These are phyloP conservation scores for Capsella rubella DNA, from an alignment of 441 rosid species.

Conservation along the genomic window DNA sequence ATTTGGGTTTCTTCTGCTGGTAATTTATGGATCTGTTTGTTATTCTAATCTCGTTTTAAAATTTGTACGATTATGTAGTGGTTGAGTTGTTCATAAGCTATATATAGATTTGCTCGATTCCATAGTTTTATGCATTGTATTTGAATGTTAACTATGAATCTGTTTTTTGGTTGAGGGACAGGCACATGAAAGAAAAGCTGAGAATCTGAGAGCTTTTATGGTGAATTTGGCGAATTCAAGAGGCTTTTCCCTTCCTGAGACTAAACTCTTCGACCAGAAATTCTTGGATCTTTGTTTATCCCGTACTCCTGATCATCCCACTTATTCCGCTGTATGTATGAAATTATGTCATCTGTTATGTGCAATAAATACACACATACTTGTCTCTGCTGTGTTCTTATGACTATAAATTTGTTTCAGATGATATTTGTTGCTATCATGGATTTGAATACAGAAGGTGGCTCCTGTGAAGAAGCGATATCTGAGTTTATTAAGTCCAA, in stretches of 20 bases:
- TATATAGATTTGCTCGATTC: neutral
- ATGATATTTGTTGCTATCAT: slow-evolving; percentile 42
- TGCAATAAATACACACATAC: neutral
- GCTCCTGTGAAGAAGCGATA: slow-evolving; percentile 21
- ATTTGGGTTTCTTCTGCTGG: neutral
- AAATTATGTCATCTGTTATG: neutral
- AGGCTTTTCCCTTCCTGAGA: slow-evolving; percentile 39
- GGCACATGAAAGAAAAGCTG: slow-evolving; percentile 38
- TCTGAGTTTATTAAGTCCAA: slow-evolving; percentile 31
- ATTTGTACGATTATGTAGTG: neutral
- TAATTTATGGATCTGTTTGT: neutral
- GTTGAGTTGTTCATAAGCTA: slow-evolving; percentile 1
- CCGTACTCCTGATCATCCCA: slow-evolving; percentile 42
- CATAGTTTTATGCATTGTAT: slow-evolving; percentile 14
- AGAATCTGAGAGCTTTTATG: slow-evolving; percentile 42
- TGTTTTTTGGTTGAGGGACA: neutral
- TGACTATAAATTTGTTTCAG: slow-evolving; percentile 25
- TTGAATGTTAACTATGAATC: neutral
- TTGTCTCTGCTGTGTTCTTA: slow-evolving; percentile 9
- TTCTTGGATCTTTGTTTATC: slow-evolving; percentile 39
- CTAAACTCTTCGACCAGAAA: slow-evolving; percentile 35
- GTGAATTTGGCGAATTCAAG: slow-evolving; percentile 36
- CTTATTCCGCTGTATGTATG: slow-evolving; percentile 43
- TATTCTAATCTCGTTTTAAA: neutral
- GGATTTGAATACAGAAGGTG: slow-evolving; percentile 38